Evolutionary conservation across 1,139 yeast genomes (phyloP), one percentile per base, ranked within the genome.

Genomic region (Wickerhamiella infanticola): DNA sequence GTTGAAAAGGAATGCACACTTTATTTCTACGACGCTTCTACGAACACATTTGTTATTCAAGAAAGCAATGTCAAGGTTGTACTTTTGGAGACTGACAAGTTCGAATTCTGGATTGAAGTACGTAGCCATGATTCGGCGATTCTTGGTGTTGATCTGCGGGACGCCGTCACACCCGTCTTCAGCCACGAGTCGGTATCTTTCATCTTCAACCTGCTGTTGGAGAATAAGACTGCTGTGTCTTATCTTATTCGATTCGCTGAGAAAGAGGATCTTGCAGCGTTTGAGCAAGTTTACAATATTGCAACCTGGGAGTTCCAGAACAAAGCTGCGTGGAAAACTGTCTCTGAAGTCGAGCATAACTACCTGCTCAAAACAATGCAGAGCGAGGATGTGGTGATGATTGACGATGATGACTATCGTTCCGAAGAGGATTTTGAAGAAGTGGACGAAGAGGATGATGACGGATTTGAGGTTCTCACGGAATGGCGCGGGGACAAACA

Each of bases 301-400:
- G 68, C 78, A 1, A 62, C 75, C 47, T 83, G 83, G 79, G 86
- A 84, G 61, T 54, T 70, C 4, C 62, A 69, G 39, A 79, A 81
- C 57, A 65, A 68, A 52, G 56, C 60, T 39, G 65, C 65, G 45
- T 82, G 81, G 81, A 60, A 56, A 2, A 66, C 63, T 29, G 56
- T 67, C 2, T 62, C 66, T 7, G 64, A 59, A 1, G 57, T 54
- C 3, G 80, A 77, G 37, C 66, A 69, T 50, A 70, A 70, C 24
- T 79, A 73, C 53, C 59, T 79, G 29, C 50, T 68, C 18, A 73
- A 71, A 27, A 71, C 79, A 0, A 65, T 75, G 49, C 65, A 61
- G 9, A 63, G 61, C n/a, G 33, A 41, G 29, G 18, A 24, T 2
- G 11, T 11, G 11, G 13, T 29, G n/a, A 29, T 46, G 24, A 67